Percentiles rank a stretch among this genome's conserved stretches.
Evolutionary conservation across 306 rosid genomes (phyloP).

Genomic region (Casuarina equisetifolia): DNA sequence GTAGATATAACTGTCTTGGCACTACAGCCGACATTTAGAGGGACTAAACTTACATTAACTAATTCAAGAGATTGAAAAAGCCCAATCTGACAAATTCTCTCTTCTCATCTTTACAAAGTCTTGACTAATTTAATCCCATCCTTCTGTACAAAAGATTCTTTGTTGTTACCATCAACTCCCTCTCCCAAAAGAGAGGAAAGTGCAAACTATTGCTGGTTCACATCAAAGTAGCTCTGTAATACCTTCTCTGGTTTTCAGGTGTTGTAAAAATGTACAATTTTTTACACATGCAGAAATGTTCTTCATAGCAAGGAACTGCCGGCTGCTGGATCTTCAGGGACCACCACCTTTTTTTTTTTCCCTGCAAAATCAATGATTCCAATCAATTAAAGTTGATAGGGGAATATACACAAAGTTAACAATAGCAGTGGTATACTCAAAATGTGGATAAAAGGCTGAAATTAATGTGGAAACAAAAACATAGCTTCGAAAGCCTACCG

Average conservation of each 20-base stretch:
- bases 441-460: neutral
- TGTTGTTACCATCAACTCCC: slow-evolving; percentile 27
- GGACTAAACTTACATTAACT: slow-evolving; percentile 4
- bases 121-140: slow-evolving; percentile 11
- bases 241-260: slow-evolving; percentile 2
- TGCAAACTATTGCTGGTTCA: neutral
- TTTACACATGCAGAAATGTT: slow-evolving; percentile 28
- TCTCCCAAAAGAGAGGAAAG: neutral
- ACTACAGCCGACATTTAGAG: neutral
- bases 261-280: slow-evolving; percentile 26
- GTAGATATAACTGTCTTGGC: slow-evolving; percentile 15
- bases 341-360: neutral
- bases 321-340: slow-evolving; percentile 25
- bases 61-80: slow-evolving; percentile 5
- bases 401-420: neutral
- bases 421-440: neutral
- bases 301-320: slow-evolving; percentile 15
- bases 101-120: neutral
- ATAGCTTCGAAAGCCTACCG: slow-evolving; percentile 16
- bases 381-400: neutral
- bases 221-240: neutral
- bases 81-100: slow-evolving; percentile 20
- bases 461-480: neutral
- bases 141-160: slow-evolving; percentile 36
- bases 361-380: slow-evolving; percentile 4